A percentile compares a stretch with the other conserved stretches of the same genome.
These are phyloP conservation scores for Gnaphalium uliginosum DNA, from an alignment of 129 eudicot genomes.

Conservation along the genomic window DNA sequence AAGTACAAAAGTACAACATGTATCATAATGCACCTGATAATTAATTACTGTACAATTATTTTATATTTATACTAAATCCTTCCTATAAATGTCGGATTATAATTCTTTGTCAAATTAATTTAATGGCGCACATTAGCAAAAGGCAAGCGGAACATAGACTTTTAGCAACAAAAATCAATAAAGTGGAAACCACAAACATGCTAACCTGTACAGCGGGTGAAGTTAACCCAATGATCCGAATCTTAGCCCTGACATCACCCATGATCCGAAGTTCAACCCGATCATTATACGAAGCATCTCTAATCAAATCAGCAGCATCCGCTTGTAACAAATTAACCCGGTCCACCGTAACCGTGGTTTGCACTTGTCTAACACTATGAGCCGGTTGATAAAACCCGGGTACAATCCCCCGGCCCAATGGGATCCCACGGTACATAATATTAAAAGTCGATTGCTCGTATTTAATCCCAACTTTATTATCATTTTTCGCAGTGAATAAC, in stretches of 20 bases:
- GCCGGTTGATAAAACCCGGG: slow-evolving; percentile 84
- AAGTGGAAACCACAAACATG: slow-evolving; percentile 6
- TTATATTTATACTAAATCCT: neutral
- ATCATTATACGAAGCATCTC: slow-evolving; percentile 73
- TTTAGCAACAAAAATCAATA: slow-evolving; percentile 8
- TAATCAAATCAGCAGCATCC: slow-evolving; percentile 75
- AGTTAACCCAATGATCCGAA: slow-evolving; percentile 78
- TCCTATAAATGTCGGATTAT: no score
- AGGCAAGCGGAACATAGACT: slow-evolving; percentile 19
- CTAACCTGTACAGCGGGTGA: slow-evolving; percentile 96
- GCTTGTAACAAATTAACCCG: slow-evolving; percentile 70
- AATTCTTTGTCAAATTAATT: no score
- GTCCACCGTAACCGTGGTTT: slow-evolving; percentile 68
- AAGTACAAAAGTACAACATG: neutral
- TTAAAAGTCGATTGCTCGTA: slow-evolving; percentile 76
- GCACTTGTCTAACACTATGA: slow-evolving; percentile 64
- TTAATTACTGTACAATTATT: neutral
- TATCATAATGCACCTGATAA: slow-evolving; percentile 1
- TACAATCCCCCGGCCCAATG: slow-evolving; percentile 73
- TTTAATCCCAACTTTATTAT: slow-evolving; percentile 86
- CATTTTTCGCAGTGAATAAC: slow-evolving; percentile 64
- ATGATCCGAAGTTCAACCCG: slow-evolving; percentile 85
- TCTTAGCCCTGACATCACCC: slow-evolving; percentile 95
- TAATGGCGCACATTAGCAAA: slow-evolving; percentile 28
- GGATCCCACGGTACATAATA: slow-evolving; percentile 91